Percentiles rank a stretch among this genome's conserved stretches.
Conservation (phyloP, 805 yeast species). For the Lachancea lanzarotensis region DNA sequence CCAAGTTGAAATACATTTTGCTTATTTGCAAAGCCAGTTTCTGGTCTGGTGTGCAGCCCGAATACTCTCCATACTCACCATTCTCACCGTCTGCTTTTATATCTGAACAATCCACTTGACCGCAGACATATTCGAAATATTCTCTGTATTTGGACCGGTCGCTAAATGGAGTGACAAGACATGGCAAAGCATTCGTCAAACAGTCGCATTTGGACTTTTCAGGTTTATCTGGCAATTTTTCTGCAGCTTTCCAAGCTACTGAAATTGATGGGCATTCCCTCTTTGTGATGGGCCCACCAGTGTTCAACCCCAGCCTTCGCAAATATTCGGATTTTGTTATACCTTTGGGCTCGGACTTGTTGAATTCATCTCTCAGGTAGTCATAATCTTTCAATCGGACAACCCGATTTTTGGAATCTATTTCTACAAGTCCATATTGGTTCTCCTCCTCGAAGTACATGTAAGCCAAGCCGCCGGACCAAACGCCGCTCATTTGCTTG, state of each 20-base stretch:
- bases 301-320: conserved; percentile 14
- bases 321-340: conserved; percentile 29
- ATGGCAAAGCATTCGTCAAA: conserved; percentile 45
- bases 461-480: conserved; percentile 85
- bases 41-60: conserved; percentile 60
- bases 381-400: conserved; percentile 54
- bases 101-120: conserved; percentile 49
- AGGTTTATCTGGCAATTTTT: conserved; percentile 63
- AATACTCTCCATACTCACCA: conserved; percentile 60
- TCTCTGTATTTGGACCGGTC: conserved; percentile 45
- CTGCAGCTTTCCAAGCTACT: conserved; percentile 56
- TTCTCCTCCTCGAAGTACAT: conserved; percentile 77
- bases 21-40: conserved; percentile 58
- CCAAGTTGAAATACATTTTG: conserved; percentile 47
- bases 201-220: conserved; percentile 55
- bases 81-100: conserved; percentile 50
- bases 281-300: conserved; percentile 30
- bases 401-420: conserved; percentile 38
- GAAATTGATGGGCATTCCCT: conserved; percentile 43
- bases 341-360: conserved; percentile 42
- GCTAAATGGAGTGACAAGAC: conserved; percentile 48
- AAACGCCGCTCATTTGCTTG: conserved; percentile 61
- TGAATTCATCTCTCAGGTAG: conserved; percentile 48
- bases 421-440: conserved; percentile 62
- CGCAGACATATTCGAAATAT: conserved; percentile 54